A percentile compares a stretch with the other conserved stretches of the same genome.
These are phyloP conservation scores for Eucalyptus erythrocorys DNA, from an alignment of 345 rosid genomes.

Conservation along the genomic window DNA sequence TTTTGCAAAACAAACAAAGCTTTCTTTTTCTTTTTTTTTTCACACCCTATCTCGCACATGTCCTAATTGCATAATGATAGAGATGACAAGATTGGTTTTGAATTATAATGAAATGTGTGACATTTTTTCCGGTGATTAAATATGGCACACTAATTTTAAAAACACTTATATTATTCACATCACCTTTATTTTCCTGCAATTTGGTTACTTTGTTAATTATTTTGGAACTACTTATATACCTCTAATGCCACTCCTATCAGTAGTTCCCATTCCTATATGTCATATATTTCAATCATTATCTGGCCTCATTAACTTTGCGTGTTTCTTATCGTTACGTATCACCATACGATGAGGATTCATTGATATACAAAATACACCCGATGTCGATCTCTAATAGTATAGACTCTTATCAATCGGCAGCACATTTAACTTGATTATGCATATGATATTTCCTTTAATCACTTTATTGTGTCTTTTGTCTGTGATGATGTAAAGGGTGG, in stretches of 20 bases:
- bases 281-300: neutral
- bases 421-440: neutral
- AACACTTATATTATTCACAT: neutral
- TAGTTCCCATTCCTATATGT: neutral
- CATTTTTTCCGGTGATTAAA: neutral
- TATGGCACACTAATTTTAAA: neutral
- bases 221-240: neutral
- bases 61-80: neutral
- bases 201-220: neutral
- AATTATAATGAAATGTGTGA: neutral
- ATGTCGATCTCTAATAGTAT: neutral
- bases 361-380: neutral
- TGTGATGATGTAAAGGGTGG: neutral
- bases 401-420: neutral
- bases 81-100: neutral
- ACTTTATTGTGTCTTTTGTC: neutral
- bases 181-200: neutral
- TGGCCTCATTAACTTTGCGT: neutral
- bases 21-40: neutral
- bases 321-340: neutral
- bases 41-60: rapidly evolving
- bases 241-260: neutral
- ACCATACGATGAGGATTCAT: neutral
- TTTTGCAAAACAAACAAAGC: rapidly evolving
- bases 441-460: neutral